These are phyloP conservation scores for Sporothrix schenckii DNA, from an alignment of 2,329 filamentous ascomycete genomes.

Conservation along the genomic window DNA sequence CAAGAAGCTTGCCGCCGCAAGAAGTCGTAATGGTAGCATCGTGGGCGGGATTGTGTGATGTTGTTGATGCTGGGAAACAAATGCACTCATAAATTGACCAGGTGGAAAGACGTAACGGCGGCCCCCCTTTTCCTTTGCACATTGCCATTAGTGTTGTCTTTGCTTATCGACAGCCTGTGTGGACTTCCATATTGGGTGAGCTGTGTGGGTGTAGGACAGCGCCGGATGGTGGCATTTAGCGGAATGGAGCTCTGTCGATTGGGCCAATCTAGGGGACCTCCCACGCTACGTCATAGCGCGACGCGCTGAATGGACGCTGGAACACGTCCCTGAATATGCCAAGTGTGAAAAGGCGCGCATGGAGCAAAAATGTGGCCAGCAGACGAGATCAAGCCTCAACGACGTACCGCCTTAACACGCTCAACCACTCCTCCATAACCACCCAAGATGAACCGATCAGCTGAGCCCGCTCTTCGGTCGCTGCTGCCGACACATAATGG, in stretches of 20 bases:
- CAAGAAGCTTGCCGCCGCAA: slow-evolving; percentile 46
- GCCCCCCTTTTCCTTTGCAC: slow-evolving; percentile 20
- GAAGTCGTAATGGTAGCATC: slow-evolving; percentile 35
- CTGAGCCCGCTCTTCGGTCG: slow-evolving; percentile 73
- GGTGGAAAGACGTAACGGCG: background rate
- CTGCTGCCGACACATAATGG: slow-evolving; percentile 73
- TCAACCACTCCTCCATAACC: background rate
- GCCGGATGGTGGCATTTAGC: background rate
- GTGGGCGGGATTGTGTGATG: background rate
- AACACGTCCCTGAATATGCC: background rate
- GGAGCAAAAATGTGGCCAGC: background rate
- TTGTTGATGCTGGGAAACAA: background rate
- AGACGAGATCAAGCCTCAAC: background rate
- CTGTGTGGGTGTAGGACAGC: background rate
- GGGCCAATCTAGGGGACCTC: background rate
- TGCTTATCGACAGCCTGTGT: background rate
- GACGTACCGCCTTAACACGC: background rate
- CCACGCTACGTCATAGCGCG: slow-evolving; percentile 33
- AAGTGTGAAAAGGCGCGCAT: too few species aligned
- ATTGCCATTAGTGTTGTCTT: background rate
- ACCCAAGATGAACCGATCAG: slow-evolving; percentile 67
- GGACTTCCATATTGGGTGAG: background rate
- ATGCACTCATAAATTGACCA: background rate
- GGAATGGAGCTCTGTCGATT: background rate
- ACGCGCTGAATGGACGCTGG: slow-evolving; percentile 7